Base-by-base conservation (phyloP, 164 flowering plant species). In the Platanus orientalis region DNA sequence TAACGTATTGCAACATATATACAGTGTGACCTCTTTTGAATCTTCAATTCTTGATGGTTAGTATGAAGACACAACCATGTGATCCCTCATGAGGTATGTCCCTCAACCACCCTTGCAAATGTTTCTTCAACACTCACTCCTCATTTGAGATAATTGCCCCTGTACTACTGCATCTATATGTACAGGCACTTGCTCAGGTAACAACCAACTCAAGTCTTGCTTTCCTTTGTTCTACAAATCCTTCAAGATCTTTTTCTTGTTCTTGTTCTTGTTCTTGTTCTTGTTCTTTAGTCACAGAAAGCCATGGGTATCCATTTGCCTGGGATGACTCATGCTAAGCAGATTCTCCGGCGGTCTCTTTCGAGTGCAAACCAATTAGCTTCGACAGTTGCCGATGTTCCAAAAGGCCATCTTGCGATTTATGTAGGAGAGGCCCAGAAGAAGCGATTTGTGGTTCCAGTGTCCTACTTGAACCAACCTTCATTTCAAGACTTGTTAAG, bases 391-490 rank as follows among this genome's bases (percentile, higher is more conserved):
- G 26, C 21, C 7, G 53, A 54, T 52, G 66, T 69, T 17, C 83
- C 78, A 6, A 77, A 74, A 65, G 80, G 80, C 11, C 65, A 60
- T 60, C 54, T 75, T 10, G 78, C 76, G 1, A 78, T 78, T 20
- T 78, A 80, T 48, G 74, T 75, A 7, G 83, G 83, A 53, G 79
- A 80, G 63, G 39, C n/a, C 11, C 45, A 71, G 10, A 73, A 68
- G 66, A 82, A 67, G 63, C 67, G 80, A 10, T 76, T 69, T 61
- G 61, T 78, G 44, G 65, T 83, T 30, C 85, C 85, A 0, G 49
- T 80, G 6, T 67, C 80, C 2, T 81, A 51, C 62, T 67, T 83
- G 70, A 79, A 69, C 42, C 73, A 81, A 4, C 78, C 84, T 63
- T 63, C 45, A 39, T 81, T 79, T 54, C 88, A 65, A 55, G 71